Evolutionary conservation across 1,284 basidiomycete genomes (phyloP), one percentile per base, ranked within the genome.

Genomic region (Boletus albobrunnescens): DNA sequence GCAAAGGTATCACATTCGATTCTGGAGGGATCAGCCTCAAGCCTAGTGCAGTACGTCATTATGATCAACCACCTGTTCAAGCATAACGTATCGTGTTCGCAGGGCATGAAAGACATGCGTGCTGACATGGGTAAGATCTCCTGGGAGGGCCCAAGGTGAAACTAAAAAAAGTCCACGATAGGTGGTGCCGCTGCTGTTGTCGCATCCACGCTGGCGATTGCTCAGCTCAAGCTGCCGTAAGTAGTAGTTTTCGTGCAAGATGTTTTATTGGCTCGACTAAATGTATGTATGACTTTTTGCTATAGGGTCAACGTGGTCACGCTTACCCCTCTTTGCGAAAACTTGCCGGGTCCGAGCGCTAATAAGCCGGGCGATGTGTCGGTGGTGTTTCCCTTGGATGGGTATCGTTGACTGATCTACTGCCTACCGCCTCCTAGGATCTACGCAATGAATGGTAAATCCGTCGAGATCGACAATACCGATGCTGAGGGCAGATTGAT

Each of bases 21-120:
- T 82, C 84, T 6, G 92, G 92, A 73, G 92, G 92, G 58, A 94
- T 94, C 65, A 87, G 84, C 51, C 69, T 94, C 65, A 94, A 94
- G 71, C 81, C 86, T 16, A 68, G 77, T 32, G 75, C 78, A 24
- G 91, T 91, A 67, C 60, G 79, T 73, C 13, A 46, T 56, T 41
- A 56, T 61, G 43, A 35, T 47, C 41, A 35, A 40, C 41, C 12
- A 36, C 20, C 6, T 20, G 24, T 24, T 36, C 19, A 35, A 27
- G 16, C 28, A 5, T 46, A 7, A 56, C 44, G 12, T 28, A 36
- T 41, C 6, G 11, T 13, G 12, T 30, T 24, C 45, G 1, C 45
- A 86, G 82, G 76, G 70, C 47, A 89, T 90, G 86, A 87, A 89
- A 63, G 67, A 81, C 4, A 91, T 90, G 88, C 78, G 86, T 36